Evolutionary conservation across 768 basidiomycete genomes (phyloP), one percentile per base, ranked within the genome.

Genomic region (Tulasnella sp.): DNA sequence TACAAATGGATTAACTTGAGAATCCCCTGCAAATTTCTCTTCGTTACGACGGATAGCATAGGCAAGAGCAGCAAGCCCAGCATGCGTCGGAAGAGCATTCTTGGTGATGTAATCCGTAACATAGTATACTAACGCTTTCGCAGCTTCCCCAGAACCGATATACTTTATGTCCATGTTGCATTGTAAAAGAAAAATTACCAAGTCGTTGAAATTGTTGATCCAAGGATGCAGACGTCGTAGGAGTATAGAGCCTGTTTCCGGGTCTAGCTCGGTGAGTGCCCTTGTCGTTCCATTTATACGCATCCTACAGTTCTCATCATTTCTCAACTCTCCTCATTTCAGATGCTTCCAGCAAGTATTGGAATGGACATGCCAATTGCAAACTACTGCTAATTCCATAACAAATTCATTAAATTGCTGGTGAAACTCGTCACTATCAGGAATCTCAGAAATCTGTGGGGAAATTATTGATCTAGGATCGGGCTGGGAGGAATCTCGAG

Each of bases 101-200:
- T 77, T 77, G 0, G 74, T 71, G 15, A 77, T 75, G 49, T 77
- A 77, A 53, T 77, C 69, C 0, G 75, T 77, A 17, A 77, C 72
- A 49, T 77, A 77, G 54, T 73, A 74, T 3, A 73, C 35, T 0
- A 74, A 59, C 0, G 75, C 74, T 53, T 76, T 75, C 1, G 73
- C 72, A 0, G 67, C 58, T 4, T 62, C 36, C 0, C 75, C 75
- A 0, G 73, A 75, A 0, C 68, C 69, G 12, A 77, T 69, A 41
- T 69, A 74, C 57, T 75, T 73, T 1, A 77, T 72, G 50, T 77
- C 76, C 70, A 74, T 75, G 50, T 77, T 77, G 42, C 72, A 72
- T 0, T 69, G 56, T 0, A 75, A 56, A 0, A 64, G 61, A n/a
- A 66, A 36, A 1, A 75, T 7, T 0, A 76, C 74, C 0, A 68